phyloP scores from a whole-genome alignment of 2,329 filamentous ascomycete genomes.

The Claviceps spartinae region DNA sequence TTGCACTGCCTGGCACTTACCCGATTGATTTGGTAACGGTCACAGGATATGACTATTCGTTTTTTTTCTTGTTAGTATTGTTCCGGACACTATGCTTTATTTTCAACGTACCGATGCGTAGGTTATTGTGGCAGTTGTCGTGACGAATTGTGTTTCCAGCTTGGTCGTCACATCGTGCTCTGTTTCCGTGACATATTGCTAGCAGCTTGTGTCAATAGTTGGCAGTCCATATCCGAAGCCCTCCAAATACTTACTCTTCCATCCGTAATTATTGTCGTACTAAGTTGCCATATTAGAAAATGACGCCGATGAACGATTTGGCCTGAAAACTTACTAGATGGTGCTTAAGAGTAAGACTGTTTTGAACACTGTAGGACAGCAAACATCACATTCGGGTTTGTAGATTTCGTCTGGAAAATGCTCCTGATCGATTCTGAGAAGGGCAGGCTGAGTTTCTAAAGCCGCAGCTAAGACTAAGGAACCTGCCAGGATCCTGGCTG shows the following conservation, averaged over 20 bases:
- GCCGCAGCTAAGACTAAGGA: neutral
- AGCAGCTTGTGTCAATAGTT: neutral
- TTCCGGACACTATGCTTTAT: neutral
- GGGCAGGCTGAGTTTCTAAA: neutral
- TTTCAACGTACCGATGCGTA: conserved; percentile 7
- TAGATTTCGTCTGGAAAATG: conserved; percentile 2
- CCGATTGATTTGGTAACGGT: conserved; percentile 9
- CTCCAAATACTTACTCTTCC: conserved; percentile 1
- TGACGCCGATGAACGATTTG: neutral
- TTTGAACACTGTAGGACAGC: conserved; percentile 3
- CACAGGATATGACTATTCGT: conserved; percentile 12
- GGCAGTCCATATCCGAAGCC: neutral
- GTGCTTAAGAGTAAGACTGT: conserved; percentile 3
- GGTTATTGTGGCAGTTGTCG: conserved; percentile 8
- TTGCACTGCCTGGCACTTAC: conserved; percentile 4
- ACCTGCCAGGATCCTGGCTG: neutral
- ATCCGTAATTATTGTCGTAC: conserved; percentile 4
- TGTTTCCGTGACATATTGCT: conserved; percentile 8
- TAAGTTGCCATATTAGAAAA: neutral
- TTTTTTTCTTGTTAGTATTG: conserved; percentile 1
- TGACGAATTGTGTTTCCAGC: conserved; percentile 9
- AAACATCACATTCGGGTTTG: neutral
- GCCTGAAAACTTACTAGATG: conserved; percentile 2
- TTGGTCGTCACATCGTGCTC: conserved; percentile 10
- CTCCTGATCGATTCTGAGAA: neutral